Conservation (phyloP, 1,284 basidiomycete genomes). For the Thelephora terrestris region DNA sequence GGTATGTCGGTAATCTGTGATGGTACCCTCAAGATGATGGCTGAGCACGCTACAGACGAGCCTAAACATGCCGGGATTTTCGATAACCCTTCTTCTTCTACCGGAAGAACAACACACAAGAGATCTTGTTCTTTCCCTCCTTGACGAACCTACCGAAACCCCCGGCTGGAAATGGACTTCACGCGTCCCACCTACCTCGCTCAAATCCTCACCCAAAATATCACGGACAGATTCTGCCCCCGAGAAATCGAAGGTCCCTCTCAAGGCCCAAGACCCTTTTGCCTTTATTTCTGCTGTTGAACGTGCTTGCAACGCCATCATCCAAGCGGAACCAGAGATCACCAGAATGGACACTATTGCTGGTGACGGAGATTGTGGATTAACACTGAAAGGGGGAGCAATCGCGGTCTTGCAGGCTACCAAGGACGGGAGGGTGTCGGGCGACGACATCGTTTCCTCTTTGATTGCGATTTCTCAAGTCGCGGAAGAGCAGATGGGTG, state of each 20-base stretch:
- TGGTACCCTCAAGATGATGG: conserved; percentile 3
- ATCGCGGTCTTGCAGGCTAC: conserved; percentile 48
- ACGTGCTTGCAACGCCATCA: conserved; percentile 60
- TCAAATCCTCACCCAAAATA: conserved; percentile 14
- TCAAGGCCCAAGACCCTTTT: conserved; percentile 33
- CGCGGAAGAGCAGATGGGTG: conserved; percentile 84
- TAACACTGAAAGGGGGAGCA: conserved; percentile 73
- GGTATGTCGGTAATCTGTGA: conserved; percentile 33
- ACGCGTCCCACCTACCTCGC: conserved; percentile 17
- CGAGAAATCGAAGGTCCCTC: conserved; percentile 11
- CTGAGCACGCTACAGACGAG: conserved; percentile 48
- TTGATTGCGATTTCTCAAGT: conserved; percentile 65
- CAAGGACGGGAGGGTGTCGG: conserved; percentile 39
- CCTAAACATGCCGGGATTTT: conserved; percentile 93
- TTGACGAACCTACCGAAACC: conserved; percentile 67
- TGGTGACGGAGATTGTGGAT: conserved; percentile 69
- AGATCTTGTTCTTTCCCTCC: conserved; percentile 52
- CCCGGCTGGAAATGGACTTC: conserved; percentile 83
- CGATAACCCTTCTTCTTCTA: conserved; percentile 77
- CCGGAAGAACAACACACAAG: conserved; percentile 27
- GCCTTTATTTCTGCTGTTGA: conserved; percentile 50
- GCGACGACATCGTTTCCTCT: conserved; percentile 51
- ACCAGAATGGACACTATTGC: conserved; percentile 82
- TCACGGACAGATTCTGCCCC: conserved; percentile 11
- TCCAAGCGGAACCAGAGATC: conserved; percentile 78